Percentiles rank a stretch among this genome's conserved stretches.
phyloP scores from a whole-genome alignment of 331 rosid species.

The Malus hybrid region DNA sequence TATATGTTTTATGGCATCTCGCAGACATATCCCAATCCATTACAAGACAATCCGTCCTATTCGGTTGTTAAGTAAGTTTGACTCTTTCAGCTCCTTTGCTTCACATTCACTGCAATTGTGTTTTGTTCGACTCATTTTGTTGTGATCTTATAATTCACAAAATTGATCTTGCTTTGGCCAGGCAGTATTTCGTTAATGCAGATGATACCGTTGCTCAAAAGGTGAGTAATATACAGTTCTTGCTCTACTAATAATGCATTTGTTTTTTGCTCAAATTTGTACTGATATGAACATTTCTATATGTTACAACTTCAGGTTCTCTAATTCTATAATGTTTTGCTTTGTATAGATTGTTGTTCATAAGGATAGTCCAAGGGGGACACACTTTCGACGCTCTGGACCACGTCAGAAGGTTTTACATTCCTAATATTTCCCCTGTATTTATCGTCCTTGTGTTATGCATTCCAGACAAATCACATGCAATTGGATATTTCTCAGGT shows the following conservation, averaged over 20 bases:
- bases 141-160: neutral
- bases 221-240: slow-evolving; percentile 8
- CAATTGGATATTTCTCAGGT: slow-evolving; percentile 24
- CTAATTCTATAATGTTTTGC: neutral
- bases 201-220: slow-evolving; percentile 43
- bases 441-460: too few species aligned
- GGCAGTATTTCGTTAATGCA: slow-evolving; percentile 39
- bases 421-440: neutral
- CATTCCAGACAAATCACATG: neutral
- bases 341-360: slow-evolving; percentile 28
- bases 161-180: slow-evolving; percentile 8
- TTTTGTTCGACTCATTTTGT: neutral
- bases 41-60: slow-evolving; percentile 39
- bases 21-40: slow-evolving; percentile 43
- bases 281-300: neutral
- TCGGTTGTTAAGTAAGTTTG: slow-evolving; percentile 34
- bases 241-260: too few species aligned
- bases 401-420: slow-evolving; percentile 40
- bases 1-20: neutral
- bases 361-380: slow-evolving; percentile 27
- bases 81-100: neutral
- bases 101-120: neutral
- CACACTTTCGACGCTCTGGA: slow-evolving; percentile 46
- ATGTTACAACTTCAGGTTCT: too few species aligned
- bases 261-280: too few species aligned